Percentiles rank a stretch among this genome's conserved stretches.
Evolutionary conservation across 768 basidiomycete genomes (phyloP).

Genomic region (Pleurotus citrinopileatus): DNA sequence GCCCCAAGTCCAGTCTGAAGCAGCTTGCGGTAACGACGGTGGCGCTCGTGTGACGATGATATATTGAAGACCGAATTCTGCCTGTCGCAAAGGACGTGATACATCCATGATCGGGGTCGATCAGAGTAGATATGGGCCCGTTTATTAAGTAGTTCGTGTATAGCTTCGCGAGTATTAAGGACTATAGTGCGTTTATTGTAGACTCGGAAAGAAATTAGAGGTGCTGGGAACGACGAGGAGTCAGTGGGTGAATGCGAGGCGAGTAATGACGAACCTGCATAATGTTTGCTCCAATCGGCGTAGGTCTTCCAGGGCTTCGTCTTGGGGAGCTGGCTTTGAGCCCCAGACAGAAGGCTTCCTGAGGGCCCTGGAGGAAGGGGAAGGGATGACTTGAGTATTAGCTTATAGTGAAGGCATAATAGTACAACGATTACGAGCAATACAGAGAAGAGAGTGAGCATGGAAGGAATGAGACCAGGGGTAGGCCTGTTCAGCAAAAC

Average conservation of each 20-base stretch:
- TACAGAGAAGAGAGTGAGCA: background rate
- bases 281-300: background rate
- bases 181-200: constrained; percentile 46
- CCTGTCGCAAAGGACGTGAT: constrained; percentile 38
- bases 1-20: constrained; percentile 34
- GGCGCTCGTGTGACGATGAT: constrained; percentile 32
- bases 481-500: background rate
- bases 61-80: constrained; percentile 42
- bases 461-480: background rate
- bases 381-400: background rate
- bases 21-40: constrained; percentile 39
- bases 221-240: constrained; percentile 21
- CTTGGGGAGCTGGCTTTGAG: background rate
- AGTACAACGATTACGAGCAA: background rate
- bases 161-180: constrained; percentile 42
- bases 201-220: constrained; percentile 46
- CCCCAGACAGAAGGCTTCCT: background rate
- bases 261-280: background rate
- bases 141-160: constrained; percentile 47
- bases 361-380: background rate
- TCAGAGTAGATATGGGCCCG: constrained; percentile 55
- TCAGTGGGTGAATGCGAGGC: background rate
- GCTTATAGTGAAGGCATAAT: background rate
- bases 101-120: constrained; percentile 46
- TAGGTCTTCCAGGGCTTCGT: background rate